Evolutionary conservation across 192 early-diverging fungal species (phyloP).

Genomic region (Linnemannia hyalina): DNA sequence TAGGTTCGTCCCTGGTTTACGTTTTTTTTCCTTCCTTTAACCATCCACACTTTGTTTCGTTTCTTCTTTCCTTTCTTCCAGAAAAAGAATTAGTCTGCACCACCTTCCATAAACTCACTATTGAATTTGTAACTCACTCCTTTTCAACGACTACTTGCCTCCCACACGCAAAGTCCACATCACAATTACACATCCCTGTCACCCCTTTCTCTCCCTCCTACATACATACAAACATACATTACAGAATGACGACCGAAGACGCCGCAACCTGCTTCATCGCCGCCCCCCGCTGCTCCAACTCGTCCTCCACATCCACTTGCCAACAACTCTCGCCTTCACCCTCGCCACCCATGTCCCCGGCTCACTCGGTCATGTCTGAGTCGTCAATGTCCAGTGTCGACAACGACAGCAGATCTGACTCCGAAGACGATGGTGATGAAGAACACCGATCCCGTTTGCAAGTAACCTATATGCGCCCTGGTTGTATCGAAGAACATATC

Average conservation of each 20-base stretch:
- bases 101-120: not conserved
- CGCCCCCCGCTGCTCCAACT: not conserved
- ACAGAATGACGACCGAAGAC: not conserved
- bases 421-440: not conserved
- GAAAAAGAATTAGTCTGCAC: too few relatives aligned
- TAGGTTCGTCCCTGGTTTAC: not conserved
- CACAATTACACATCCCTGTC: not conserved
- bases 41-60: not conserved
- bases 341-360: slow-evolving; percentile 15
- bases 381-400: slow-evolving; percentile 13
- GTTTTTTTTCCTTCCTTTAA: not conserved
- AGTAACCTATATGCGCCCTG: slow-evolving; percentile 7
- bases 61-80: not conserved
- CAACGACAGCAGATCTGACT: not conserved
- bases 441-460: not conserved
- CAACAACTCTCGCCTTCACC: slow-evolving; percentile 11
- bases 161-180: slow-evolving; percentile 3
- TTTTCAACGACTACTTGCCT: not conserved
- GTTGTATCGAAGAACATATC: slow-evolving; percentile 21
- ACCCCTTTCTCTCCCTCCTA: not conserved
- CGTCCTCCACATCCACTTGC: not conserved
- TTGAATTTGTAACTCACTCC: not conserved
- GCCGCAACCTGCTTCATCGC: not conserved
- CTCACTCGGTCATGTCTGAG: not conserved
- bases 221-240: not conserved